These are phyloP conservation scores for Naganishia vaughanmartiniae DNA, from an alignment of 768 basidiomycete genomes.

Conservation along the genomic window DNA sequence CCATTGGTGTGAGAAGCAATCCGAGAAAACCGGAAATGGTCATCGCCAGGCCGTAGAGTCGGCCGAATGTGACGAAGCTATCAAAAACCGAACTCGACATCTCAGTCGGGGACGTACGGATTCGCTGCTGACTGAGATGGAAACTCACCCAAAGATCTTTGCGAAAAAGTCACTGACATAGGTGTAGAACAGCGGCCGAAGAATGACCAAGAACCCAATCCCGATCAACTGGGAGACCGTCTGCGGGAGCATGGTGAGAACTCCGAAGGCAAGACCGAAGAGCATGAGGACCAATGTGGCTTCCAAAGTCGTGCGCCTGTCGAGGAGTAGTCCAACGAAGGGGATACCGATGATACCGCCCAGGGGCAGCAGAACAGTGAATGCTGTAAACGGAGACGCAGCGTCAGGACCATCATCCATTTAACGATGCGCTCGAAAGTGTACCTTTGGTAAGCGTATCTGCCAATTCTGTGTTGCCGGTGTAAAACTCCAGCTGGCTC, in stretches of 20 bases:
- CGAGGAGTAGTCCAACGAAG: conserved; percentile 45
- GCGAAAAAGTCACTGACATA: conserved; percentile 41
- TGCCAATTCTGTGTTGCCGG: conserved; percentile 42
- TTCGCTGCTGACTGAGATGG: not conserved
- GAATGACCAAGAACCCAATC: conserved; percentile 49
- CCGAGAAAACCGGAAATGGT: conserved; percentile 52
- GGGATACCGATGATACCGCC: conserved; percentile 51
- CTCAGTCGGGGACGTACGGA: conserved; percentile 2
- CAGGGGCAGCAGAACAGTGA: conserved; percentile 53
- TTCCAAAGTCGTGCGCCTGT: conserved; percentile 37
- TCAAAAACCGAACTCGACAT: conserved; percentile 16
- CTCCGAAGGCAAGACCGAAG: conserved; percentile 46
- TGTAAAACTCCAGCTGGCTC: conserved; percentile 49
- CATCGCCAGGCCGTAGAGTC: conserved; percentile 53
- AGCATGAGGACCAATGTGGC: conserved; percentile 42
- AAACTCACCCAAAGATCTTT: conserved; percentile 37
- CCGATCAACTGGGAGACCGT: conserved; percentile 44
- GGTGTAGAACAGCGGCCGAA: conserved; percentile 52
- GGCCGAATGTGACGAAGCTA: conserved; percentile 52
- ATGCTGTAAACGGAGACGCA: conserved; percentile 37
- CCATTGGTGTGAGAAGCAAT: conserved; percentile 50
- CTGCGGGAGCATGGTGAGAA: conserved; percentile 42
- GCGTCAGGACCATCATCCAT: not conserved
- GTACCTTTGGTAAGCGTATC: conserved; percentile 42
- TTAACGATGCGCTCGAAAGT: not conserved